These are phyloP conservation scores for Lactifluus echinatus DNA, from an alignment of 768 basidiomycete genomes.

Conservation along the genomic window DNA sequence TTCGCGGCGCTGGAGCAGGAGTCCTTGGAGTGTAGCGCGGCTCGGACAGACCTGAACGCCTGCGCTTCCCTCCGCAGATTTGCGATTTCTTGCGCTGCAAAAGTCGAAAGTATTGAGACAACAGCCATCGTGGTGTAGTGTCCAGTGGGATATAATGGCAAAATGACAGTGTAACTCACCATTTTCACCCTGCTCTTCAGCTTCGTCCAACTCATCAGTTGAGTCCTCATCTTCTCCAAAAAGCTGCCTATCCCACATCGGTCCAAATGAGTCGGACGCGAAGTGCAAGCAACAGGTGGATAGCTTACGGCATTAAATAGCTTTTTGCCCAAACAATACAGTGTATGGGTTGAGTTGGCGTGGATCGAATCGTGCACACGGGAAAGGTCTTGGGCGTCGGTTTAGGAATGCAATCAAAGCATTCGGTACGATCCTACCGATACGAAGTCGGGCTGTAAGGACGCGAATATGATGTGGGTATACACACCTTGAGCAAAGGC, in stretches of 20 bases:
- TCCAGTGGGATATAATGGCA: too few relatives aligned
- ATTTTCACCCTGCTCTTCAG: conserved; percentile 90
- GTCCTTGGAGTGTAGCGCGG: conserved; percentile 44
- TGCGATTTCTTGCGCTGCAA: conserved; percentile 79
- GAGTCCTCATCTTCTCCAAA: conserved; percentile 92
- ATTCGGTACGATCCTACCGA: conserved; percentile 75
- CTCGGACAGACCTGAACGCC: conserved; percentile 77
- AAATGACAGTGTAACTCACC: conserved; percentile 37
- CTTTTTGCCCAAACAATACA: conserved; percentile 99
- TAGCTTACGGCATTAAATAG: conserved; percentile 80
- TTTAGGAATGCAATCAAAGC: conserved; percentile 94
- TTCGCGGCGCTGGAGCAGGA: conserved; percentile 45
- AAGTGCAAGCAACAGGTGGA: background rate
- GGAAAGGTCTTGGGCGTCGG: conserved; percentile 91
- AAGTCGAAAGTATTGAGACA: background rate
- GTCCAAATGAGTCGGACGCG: background rate
- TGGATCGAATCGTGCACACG: conserved; percentile 95
- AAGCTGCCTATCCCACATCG: conserved; percentile 52
- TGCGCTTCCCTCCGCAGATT: conserved; percentile 81
- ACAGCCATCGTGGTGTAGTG: background rate
- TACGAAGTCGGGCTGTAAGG: background rate
- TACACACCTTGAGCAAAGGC: conserved; percentile 71
- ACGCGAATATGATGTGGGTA: background rate
- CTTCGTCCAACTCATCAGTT: conserved; percentile 77
- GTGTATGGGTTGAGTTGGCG: conserved; percentile 94